These are phyloP conservation scores for Avena sativa DNA, from an alignment of 176 grass and related monocot species.

Conservation along the genomic window DNA sequence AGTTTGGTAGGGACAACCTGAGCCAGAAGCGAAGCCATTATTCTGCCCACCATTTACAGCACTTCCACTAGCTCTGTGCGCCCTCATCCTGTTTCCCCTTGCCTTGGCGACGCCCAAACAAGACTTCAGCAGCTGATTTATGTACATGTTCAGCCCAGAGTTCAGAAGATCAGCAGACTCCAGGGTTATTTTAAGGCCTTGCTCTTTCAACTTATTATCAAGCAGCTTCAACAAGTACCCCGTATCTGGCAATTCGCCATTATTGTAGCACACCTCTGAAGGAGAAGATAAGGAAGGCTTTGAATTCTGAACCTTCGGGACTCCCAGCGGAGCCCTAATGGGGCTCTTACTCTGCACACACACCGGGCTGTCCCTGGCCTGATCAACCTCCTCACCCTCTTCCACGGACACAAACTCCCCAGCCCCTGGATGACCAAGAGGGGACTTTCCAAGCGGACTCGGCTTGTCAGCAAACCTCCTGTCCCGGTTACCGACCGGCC, in stretches of 20 bases:
- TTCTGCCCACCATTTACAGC: constrained; percentile 31
- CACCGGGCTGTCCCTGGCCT: constrained; percentile 56
- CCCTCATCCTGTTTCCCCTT: constrained; percentile 33
- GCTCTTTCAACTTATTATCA: constrained; percentile 57
- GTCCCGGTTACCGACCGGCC: constrained; percentile 25
- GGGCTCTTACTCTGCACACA: constrained; percentile 79
- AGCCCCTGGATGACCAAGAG: constrained; percentile 47
- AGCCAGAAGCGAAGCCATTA: not conserved
- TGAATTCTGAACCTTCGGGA: constrained; percentile 45
- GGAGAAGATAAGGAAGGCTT: constrained; percentile 34
- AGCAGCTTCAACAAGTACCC: constrained; percentile 47
- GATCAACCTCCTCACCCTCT: constrained; percentile 80
- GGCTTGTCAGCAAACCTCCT: constrained; percentile 52
- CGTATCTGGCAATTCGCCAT: constrained; percentile 71
- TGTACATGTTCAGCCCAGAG: constrained; percentile 64
- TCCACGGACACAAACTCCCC: constrained; percentile 69
- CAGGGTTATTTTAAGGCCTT: constrained; percentile 43
- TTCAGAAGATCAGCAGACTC: constrained; percentile 75
- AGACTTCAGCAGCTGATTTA: constrained; percentile 59
- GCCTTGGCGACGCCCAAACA: constrained; percentile 63
- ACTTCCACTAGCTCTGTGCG: not conserved
- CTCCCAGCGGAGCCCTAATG: constrained; percentile 60
- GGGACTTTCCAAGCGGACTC: constrained; percentile 65
- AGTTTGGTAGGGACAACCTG: constrained; percentile 38
- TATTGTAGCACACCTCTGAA: constrained; percentile 50